These are phyloP conservation scores for Massariosphaeria phaeospora DNA, from an alignment of 495 filamentous ascomycete species.

Conservation along the genomic window DNA sequence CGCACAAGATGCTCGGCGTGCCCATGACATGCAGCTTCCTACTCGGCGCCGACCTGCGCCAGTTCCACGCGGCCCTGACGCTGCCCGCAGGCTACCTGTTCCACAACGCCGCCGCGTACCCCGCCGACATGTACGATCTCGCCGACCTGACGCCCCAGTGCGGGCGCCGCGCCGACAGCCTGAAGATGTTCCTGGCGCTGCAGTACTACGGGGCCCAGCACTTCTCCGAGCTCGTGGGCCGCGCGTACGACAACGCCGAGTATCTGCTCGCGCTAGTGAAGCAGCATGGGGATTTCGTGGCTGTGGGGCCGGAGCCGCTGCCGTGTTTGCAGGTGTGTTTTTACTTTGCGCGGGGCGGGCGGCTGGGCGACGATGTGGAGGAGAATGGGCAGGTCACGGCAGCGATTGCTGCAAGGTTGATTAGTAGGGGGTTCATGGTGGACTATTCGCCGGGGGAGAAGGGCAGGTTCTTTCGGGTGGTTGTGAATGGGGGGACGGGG, in stretches of 20 bases:
- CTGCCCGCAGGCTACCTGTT: slow-evolving; percentile 86
- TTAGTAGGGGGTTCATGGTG: slow-evolving; percentile 81
- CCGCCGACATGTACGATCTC: slow-evolving; percentile 72
- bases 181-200: slow-evolving; percentile 86
- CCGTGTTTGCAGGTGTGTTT: slow-evolving; percentile 95
- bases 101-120: slow-evolving; percentile 49
- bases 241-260: slow-evolving; percentile 61
- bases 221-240: slow-evolving; percentile 53
- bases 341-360: slow-evolving; percentile 64
- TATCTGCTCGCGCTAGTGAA: slow-evolving; percentile 59
- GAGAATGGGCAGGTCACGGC: slow-evolving; percentile 67
- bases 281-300: slow-evolving; percentile 54
- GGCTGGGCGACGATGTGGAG: slow-evolving; percentile 48
- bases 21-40: slow-evolving; percentile 90
- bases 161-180: slow-evolving; percentile 73
- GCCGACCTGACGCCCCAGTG: slow-evolving; percentile 91
- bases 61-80: slow-evolving; percentile 77
- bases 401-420: slow-evolving; percentile 58
- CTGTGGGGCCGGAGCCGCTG: slow-evolving; percentile 70
- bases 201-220: slow-evolving; percentile 73
- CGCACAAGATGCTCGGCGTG: slow-evolving; percentile 94
- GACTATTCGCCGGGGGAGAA: slow-evolving; percentile 79
- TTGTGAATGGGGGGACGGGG: slow-evolving; percentile 73
- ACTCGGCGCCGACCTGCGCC: slow-evolving; percentile 64
- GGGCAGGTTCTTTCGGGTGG: slow-evolving; percentile 83